Conservation (phyloP, 306 rosid genomes). For the Crataegus laevigata region DNA sequence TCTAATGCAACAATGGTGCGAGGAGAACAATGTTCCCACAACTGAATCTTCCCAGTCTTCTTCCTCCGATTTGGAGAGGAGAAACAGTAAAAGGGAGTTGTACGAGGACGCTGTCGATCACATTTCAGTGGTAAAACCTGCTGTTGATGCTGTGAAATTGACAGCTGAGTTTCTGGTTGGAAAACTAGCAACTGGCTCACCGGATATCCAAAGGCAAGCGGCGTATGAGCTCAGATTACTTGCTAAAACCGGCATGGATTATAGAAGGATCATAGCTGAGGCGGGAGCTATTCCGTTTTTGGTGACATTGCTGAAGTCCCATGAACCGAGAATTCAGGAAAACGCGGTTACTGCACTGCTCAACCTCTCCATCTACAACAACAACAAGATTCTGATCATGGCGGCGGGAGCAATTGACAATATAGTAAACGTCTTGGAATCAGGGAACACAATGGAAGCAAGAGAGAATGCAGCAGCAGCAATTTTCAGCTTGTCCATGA, state of each 20-base stretch:
- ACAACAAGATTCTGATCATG: conserved; percentile 75
- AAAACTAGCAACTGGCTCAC: conserved; percentile 86
- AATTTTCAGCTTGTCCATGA: conserved; percentile 64
- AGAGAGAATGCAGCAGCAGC: conserved; percentile 92
- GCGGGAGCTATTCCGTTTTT: conserved; percentile 93
- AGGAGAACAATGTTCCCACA: conserved; percentile 46
- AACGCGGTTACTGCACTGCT: conserved; percentile 77
- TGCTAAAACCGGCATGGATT: conserved; percentile 73
- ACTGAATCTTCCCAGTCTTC: conserved; percentile 25
- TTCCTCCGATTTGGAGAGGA: conserved; percentile 27
- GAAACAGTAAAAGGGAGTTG: conserved; percentile 28
- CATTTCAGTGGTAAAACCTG: conserved; percentile 61
- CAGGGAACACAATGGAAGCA: conserved; percentile 77
- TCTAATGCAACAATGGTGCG: conserved; percentile 74
- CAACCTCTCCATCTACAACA: conserved; percentile 76
- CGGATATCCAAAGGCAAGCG: conserved; percentile 75
- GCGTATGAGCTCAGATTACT: conserved; percentile 84
- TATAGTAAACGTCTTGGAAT: conserved; percentile 63
- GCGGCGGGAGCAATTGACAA: conserved; percentile 77
- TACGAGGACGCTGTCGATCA: conserved; percentile 46
- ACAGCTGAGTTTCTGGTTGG: conserved; percentile 91
- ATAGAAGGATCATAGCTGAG: conserved; percentile 69
- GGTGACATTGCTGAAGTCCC: conserved; percentile 51
- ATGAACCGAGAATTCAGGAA: conserved; percentile 81
- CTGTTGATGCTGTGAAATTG: conserved; percentile 73